Evolutionary conservation across 345 rosid species (phyloP), one percentile per base, ranked within the genome.

Genomic region (Rhodomyrtus tomentosa): DNA sequence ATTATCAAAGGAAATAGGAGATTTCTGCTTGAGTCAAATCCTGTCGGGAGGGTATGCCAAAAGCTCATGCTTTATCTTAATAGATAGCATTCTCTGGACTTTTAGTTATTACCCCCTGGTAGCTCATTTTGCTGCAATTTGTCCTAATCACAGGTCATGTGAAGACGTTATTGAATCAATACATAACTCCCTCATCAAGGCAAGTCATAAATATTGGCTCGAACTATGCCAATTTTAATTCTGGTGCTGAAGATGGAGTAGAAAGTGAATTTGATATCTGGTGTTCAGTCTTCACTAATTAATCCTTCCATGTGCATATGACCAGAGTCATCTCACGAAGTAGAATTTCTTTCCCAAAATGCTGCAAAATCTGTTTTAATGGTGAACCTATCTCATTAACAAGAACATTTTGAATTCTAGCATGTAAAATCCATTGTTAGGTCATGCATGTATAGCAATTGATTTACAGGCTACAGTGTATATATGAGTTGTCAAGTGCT

Each of bases 151-250:
- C 93, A 97, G 99, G 92, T 91, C 98, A 13, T 95, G 99, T 82
- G 99, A 97, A 87, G 98, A 95, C 87, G 99, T 97, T 55, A 93
- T 95, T 80, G 98, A 92, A 90, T 93, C 94, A 84, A 94, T 97
- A 88, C 99, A 95, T 86, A 92, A 88, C 87, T 90, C 94, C 84
- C 98, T 97, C 51, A 90, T 88, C 91, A 97, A 97, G 98, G 99
- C 93, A 84, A 88, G 74, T 62, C 76, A 62, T 29, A 81, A n/a
- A 38, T 15, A 50, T 50, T 50, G 76, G 42, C 76, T 32, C 76
- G 16, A 32, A 62, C 76, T 62, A 16, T 18, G 42, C 42, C 3
- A 16, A 62, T 62, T 62, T 32, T 32, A 32, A 5, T 27, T 14
- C 20, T 29, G 18, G 38, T 4, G 0, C 73, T 59, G 73, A 59